Evolutionary conservation across 2,329 filamentous ascomycete species (phyloP).

Genomic region (Chalaropsis thielavioides): DNA sequence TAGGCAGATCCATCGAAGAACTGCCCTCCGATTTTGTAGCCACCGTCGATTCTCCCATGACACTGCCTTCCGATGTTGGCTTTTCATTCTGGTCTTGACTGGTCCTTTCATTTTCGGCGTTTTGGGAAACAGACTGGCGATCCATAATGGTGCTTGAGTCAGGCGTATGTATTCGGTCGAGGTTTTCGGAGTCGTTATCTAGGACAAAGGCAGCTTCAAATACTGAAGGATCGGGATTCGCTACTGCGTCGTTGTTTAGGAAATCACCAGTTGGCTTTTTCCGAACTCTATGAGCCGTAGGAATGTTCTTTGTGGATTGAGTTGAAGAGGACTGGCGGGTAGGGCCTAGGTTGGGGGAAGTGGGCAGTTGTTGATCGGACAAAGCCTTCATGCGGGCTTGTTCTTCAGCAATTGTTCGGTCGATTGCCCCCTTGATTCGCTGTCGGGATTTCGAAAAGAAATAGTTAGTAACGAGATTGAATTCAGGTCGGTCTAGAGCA

Average conservation of each 20-base stretch:
- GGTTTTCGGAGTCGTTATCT: conserved; percentile 49
- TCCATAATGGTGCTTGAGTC: conserved; percentile 4
- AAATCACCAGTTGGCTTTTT: conserved; percentile 20
- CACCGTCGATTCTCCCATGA: neutral
- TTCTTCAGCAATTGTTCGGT: conserved; percentile 80
- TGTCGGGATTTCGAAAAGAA: conserved; percentile 25
- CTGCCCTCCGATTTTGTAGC: conserved; percentile 13
- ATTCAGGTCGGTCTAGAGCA: no score
- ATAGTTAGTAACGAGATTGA: neutral
- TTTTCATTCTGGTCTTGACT: neutral
- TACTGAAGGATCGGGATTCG: conserved; percentile 66
- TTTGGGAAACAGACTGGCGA: neutral
- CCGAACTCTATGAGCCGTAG: conserved; percentile 24
- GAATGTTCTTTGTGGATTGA: conserved; percentile 18
- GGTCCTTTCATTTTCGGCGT: neutral
- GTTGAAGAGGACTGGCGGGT: conserved; percentile 26
- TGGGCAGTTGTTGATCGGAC: conserved; percentile 32
- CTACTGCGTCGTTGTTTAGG: conserved; percentile 27
- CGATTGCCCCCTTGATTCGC: conserved; percentile 73
- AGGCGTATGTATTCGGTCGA: conserved; percentile 35
- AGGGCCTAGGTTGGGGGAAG: conserved; percentile 27
- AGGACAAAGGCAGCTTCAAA: conserved; percentile 79
- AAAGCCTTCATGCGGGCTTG: conserved; percentile 59
- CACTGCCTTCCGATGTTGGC: neutral
- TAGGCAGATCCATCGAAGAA: conserved; percentile 43